Evolutionary conservation across 2,329 filamentous ascomycete genomes (phyloP).

Genomic region (Penicillium concentricum): DNA sequence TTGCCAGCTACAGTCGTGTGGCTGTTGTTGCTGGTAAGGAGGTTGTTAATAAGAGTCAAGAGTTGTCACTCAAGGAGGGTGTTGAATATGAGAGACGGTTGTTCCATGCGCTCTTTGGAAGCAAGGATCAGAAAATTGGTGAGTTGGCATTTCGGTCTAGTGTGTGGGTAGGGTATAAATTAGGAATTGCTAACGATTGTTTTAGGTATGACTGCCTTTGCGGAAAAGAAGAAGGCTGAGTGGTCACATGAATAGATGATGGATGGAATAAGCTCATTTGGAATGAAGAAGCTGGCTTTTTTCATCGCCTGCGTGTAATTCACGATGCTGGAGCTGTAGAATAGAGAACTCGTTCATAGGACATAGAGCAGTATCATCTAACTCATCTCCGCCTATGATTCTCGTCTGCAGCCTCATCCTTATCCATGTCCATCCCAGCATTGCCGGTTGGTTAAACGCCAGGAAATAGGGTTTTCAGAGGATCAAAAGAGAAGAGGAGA

Average conservation of each 20-base stretch:
- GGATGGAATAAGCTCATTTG: background rate
- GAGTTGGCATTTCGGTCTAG: slow-evolving; percentile 31
- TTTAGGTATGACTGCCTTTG: slow-evolving; percentile 80
- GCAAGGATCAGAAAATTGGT: slow-evolving; percentile 94
- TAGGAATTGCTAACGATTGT: slow-evolving; percentile 10
- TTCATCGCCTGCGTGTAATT: background rate
- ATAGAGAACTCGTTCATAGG: background rate
- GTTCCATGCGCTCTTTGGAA: slow-evolving; percentile 92
- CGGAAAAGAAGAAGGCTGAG: slow-evolving; percentile 87
- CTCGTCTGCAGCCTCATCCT: slow-evolving; percentile 8
- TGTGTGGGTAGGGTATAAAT: background rate
- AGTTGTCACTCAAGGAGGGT: slow-evolving; percentile 79
- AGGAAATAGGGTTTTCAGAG: background rate
- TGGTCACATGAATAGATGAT: slow-evolving; percentile 72
- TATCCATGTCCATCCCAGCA: slow-evolving; percentile 6
- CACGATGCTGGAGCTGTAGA: slow-evolving; percentile 5
- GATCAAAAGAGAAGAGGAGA: background rate
- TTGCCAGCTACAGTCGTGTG: slow-evolving; percentile 83
- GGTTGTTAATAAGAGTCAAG: slow-evolving; percentile 99
- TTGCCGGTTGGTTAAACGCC: slow-evolving; percentile 54
- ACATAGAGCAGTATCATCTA: background rate
- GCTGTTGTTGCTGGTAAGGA: slow-evolving; percentile 89
- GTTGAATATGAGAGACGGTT: slow-evolving; percentile 92
- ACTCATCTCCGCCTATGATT: slow-evolving; percentile 7
- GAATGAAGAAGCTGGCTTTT: slow-evolving; percentile 1